Evolutionary conservation across 2,329 filamentous ascomycete genomes (phyloP).

Genomic region (Lizonia empirigonia): DNA sequence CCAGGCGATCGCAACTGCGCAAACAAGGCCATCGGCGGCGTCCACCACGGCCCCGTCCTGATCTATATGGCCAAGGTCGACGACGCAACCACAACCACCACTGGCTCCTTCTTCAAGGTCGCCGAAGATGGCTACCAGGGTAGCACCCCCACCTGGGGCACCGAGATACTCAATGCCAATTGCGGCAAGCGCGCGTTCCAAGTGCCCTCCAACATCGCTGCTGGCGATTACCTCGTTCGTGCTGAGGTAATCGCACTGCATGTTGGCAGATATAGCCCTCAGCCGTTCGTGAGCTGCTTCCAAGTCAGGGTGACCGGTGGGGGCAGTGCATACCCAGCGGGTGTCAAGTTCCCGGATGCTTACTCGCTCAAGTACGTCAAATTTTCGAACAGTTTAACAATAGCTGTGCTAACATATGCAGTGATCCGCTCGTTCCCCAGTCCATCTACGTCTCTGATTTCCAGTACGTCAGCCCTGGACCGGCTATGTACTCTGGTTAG

Average conservation of each 20-base stretch:
- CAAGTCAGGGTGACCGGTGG: constrained; percentile 47
- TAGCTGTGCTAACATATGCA: constrained; percentile 9
- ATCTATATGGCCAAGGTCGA: constrained; percentile 48
- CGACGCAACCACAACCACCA: constrained; percentile 41
- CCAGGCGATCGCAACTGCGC: constrained; percentile 40
- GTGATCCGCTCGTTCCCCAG: constrained; percentile 43
- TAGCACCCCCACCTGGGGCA: constrained; percentile 45
- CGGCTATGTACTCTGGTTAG: constrained; percentile 42
- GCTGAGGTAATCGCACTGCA: constrained; percentile 45
- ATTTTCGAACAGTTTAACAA: not conserved
- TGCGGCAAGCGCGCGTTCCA: constrained; percentile 46
- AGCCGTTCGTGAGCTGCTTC: constrained; percentile 47
- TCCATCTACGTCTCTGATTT: constrained; percentile 42
- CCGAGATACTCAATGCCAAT: constrained; percentile 48
- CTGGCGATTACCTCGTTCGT: constrained; percentile 43
- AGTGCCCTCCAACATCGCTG: constrained; percentile 42
- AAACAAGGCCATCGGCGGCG: constrained; percentile 45
- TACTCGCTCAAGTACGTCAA: constrained; percentile 37
- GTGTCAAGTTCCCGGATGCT: constrained; percentile 44
- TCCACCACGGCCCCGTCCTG: constrained; percentile 47
- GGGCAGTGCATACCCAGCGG: constrained; percentile 40
- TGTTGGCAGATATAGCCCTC: constrained; percentile 38
- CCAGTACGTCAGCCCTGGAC: constrained; percentile 45
- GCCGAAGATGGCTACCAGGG: constrained; percentile 47
- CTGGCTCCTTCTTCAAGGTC: constrained; percentile 47